Conservation (phyloP, 257 asterid genomes). For the Ehretia macrophylla region DNA sequence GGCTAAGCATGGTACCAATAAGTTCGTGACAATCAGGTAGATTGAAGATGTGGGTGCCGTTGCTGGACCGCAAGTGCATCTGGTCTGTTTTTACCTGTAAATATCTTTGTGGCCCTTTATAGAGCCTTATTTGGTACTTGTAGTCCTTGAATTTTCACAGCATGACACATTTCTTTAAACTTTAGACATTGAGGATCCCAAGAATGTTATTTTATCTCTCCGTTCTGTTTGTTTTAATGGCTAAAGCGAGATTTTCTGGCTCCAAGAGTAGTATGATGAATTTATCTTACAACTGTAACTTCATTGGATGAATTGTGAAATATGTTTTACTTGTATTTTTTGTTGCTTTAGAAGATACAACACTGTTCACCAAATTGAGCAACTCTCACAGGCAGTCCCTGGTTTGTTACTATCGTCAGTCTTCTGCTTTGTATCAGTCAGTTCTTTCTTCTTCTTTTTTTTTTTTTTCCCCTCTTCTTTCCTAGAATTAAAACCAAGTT, state of each 20-base stretch:
- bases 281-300: background rate
- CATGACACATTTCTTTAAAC: conserved; percentile 31
- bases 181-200: conserved; percentile 29
- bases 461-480: too few relatives aligned
- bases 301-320: conserved; percentile 10
- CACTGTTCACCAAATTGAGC: too few relatives aligned
- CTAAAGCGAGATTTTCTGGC: conserved; percentile 32
- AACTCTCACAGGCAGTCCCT: too few relatives aligned
- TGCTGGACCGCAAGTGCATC: conserved; percentile 22
- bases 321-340: background rate
- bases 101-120: conserved; percentile 56
- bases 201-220: conserved; percentile 34
- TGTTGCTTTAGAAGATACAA: too few relatives aligned
- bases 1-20: conserved; percentile 99
- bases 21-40: conserved; percentile 93
- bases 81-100: conserved; percentile 53
- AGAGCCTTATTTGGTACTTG: conserved; percentile 34
- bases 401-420: too few relatives aligned
- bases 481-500: too few relatives aligned
- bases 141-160: conserved; percentile 29
- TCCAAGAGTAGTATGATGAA: conserved; percentile 42
- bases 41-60: conserved; percentile 12
- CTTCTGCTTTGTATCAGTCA: too few relatives aligned
- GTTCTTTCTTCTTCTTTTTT: too few relatives aligned
- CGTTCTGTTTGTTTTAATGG: conserved; percentile 33